Percentiles rank a stretch among this genome's conserved stretches.
Conservation (phyloP, 306 rosid genomes). For the Morella rubra region DNA sequence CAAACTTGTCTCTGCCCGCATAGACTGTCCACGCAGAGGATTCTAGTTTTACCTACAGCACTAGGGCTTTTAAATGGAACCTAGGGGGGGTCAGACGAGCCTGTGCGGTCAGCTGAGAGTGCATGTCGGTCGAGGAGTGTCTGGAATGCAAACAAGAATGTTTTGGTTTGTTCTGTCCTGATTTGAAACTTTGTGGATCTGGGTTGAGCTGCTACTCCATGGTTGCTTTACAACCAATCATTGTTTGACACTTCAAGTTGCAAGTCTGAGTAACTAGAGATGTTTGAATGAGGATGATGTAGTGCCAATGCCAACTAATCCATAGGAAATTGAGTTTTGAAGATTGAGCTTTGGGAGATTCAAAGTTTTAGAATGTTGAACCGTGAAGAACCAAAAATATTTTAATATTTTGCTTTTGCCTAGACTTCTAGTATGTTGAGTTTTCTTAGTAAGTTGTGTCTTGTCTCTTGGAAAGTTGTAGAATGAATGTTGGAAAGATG, state of each 20-base stretch:
- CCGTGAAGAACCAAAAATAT: too few species aligned
- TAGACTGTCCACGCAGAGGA: not conserved
- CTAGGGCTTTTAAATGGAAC: conserved; percentile 32
- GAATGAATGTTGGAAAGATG: too few species aligned
- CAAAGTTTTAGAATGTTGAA: too few species aligned
- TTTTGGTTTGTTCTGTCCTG: conserved; percentile 50
- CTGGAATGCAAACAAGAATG: conserved; percentile 70
- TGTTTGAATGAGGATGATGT: too few species aligned
- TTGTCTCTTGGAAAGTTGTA: too few species aligned
- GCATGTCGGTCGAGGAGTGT: conserved; percentile 34
- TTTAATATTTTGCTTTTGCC: too few species aligned
- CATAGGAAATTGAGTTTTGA: too few species aligned
- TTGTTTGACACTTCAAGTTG: conserved; percentile 15
- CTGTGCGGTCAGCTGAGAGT: conserved; percentile 43
- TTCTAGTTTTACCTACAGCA: not conserved
- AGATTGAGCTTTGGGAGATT: too few species aligned
- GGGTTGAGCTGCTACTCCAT: conserved; percentile 20
- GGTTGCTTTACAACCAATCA: conserved; percentile 44
- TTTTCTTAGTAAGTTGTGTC: too few species aligned
- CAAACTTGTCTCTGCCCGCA: conserved; percentile 32
- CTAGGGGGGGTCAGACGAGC: conserved; percentile 35
- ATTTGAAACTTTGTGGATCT: conserved; percentile 16
- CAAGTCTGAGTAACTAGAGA: not conserved
- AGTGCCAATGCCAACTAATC: too few species aligned
- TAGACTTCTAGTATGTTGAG: too few species aligned